A percentile compares a stretch with the other conserved stretches of the same genome.
Conservation (phyloP, 78 protist genomes). For the Monocercomonoides exilis region DNA sequence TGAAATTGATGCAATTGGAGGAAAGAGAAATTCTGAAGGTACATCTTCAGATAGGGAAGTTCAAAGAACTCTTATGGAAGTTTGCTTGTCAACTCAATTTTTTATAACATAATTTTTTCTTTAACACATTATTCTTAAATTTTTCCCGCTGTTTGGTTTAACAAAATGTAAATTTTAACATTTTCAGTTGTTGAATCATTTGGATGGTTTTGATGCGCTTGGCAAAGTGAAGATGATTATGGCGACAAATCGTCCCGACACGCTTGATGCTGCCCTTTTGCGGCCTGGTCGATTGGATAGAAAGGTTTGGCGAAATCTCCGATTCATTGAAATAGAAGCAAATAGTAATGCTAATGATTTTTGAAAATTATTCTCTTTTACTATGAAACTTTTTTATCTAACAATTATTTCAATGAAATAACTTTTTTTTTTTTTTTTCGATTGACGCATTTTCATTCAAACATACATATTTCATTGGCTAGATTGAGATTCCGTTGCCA, state of each 20-base stretch:
- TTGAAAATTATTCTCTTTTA: no score
- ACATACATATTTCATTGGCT: not conserved
- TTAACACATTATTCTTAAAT: no score
- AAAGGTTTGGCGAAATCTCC: constrained; percentile 12
- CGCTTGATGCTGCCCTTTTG: constrained; percentile 88
- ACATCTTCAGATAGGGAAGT: constrained; percentile 94
- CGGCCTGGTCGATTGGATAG: constrained; percentile 66
- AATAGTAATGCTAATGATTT: no score
- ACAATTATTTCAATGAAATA: not conserved
- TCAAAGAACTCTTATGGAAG: constrained; percentile 97
- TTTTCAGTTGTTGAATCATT: constrained; percentile 76
- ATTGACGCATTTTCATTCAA: no score
- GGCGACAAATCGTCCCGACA: constrained; percentile 98
- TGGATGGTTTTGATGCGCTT: constrained; percentile 93
- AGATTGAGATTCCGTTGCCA: constrained; percentile 94
- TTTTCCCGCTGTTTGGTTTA: no score
- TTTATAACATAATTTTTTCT: not conserved
- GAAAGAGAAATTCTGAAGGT: constrained; percentile 88
- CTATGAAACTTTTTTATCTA: not conserved
- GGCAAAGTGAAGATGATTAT: constrained; percentile 93
- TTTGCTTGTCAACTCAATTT: not conserved
- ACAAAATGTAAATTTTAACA: not conserved
- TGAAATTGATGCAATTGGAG: constrained; percentile 99
- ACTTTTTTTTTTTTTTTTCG: not conserved
- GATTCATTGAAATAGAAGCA: not conserved